Base-by-base conservation (phyloP, 352 stramenopile genomes). In the Pythium periplocum region DNA sequence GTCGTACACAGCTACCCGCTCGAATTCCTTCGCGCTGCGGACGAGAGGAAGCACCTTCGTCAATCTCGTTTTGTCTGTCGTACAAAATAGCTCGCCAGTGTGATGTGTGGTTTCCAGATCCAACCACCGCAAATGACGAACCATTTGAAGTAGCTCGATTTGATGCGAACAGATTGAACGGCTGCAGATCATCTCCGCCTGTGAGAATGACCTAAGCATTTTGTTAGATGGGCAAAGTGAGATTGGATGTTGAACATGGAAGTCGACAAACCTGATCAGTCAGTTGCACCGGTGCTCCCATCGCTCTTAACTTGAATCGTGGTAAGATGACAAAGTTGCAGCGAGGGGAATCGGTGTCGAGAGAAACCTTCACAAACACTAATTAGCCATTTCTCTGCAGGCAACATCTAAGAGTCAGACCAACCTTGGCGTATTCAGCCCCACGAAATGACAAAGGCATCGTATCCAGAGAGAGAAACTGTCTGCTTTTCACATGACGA, bases 81-180 rank as follows among this genome's bases (percentile, higher is more conserved):
- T 82, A 90, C 6, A 76, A 56, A 33, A 90, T 49, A 10, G 62
- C 63, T 55, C 77, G 65, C 77, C 75, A 86, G 30, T 81, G 67
- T 33, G 77, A 87, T 2, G 75, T 74, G 55, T 85, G 75, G 4
- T 71, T 66, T 45, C 57, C 73, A 38, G 77, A 90, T 6, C 65
- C 75, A 51, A 90, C 74, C 12, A 88, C 59, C 10, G 55, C 59
- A 34, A 43, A 61, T 10, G 64, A 70, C 9, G 49, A 50, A n/a
- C 61, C 55, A 49, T 83, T 73, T 6, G 51, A 58, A 26, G 57
- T 45, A 12, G 56, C 69, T 49, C 79, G 60, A 37, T 76, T 90
- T 1, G 79, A 90, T n/a, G 85, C 73, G 54, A 86, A 82, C 31
- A 90, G 56, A 45, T 61, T 83, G 51, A 69, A 86, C 0, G 69